A percentile compares a stretch with the other conserved stretches of the same genome.
phyloP scores from a whole-genome alignment of 345 rosid genomes.

The Salix udensis region DNA sequence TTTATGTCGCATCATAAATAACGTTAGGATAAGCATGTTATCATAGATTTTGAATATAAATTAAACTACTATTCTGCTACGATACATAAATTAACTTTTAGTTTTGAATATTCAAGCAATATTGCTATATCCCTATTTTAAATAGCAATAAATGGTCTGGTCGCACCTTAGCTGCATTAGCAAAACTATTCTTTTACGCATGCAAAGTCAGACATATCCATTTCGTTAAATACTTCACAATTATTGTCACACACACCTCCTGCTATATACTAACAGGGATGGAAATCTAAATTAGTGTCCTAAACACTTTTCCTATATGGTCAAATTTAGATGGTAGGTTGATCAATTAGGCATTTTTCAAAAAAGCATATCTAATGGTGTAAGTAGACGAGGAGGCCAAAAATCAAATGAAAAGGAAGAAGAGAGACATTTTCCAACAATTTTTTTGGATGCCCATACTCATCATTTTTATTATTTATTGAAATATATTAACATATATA shows the following conservation, averaged over 20 bases:
- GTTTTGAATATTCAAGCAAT: background rate
- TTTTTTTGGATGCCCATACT: background rate
- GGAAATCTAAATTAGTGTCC: background rate
- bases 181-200: background rate
- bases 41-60: background rate
- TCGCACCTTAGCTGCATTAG: background rate
- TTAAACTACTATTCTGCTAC: background rate
- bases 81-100: background rate
- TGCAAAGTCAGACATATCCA: background rate
- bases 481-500: background rate
- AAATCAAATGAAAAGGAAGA: background rate
- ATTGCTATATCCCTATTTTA: background rate
- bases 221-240: background rate
- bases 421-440: background rate
- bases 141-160: background rate
- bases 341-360: background rate
- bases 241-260: background rate
- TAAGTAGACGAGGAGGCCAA: background rate
- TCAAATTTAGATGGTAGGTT: background rate
- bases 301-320: background rate
- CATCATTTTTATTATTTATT: no score
- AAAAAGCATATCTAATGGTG: background rate
- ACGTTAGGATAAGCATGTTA: background rate
- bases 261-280: background rate
- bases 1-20: background rate